Base-by-base conservation (phyloP, 768 basidiomycete species). In the Boletus patriciae region DNA sequence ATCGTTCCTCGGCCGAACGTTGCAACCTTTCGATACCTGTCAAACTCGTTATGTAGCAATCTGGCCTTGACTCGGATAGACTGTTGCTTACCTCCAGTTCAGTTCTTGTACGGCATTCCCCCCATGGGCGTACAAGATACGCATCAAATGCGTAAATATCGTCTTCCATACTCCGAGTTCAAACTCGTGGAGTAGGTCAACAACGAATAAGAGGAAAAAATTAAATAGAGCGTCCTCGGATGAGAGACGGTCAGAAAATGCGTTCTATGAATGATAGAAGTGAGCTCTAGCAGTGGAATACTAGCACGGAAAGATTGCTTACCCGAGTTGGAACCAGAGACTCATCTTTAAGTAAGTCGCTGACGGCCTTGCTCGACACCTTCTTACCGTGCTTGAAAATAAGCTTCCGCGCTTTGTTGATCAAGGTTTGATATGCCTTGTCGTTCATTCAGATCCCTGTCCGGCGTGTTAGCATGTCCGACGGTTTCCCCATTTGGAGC, bases 161-260 rank as follows among this genome's bases (percentile, higher is more conserved):
- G 36, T 29, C 1, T 56, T 58, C 42, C 54, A 58, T 1, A 56
- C 42, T 3, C 42, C 10, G 0, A 58, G 43, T 6, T 58, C 54
- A 34, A 56, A 58, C 12, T 58, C 6, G 0, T 58, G 48, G 1
- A 58, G 27, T 0, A 56, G 31, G 5, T 58, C 48, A 0, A 58
- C 21, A 3, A 58, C 27, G 0, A 55, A 38, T 5, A 13, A 34
- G 13, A 34, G 33, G 9, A 34, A 34, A 33, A 34, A 34, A 34
- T 34, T 34, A 34, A 34, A 34, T 4, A 34, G 12, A 12, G 12
- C 9, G 33, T 54, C 21, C 1, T 34, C 21, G 0, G 25, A 6
- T 6, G 31, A 42, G 13, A 55, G n/a, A n/a, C 18, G 13, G 12
- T 13, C 12, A 4, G 33, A 19, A 21, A 52, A 52, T 1, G 25